These are phyloP conservation scores for Aspergillus neotritici DNA, from an alignment of 2,329 filamentous ascomycete species.

Conservation along the genomic window DNA sequence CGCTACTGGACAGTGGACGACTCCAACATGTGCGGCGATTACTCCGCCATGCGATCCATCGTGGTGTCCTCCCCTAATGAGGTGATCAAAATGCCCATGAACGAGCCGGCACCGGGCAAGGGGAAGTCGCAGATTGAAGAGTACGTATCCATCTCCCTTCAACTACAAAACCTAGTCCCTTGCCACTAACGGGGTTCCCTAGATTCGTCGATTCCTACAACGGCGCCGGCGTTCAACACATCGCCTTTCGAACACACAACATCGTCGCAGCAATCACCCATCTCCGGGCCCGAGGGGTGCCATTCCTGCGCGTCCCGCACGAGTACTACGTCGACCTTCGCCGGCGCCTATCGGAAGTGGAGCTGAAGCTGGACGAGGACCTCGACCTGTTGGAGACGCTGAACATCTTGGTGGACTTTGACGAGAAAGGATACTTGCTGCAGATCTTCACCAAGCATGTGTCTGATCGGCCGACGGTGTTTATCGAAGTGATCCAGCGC, in stretches of 20 bases:
- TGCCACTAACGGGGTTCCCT: not conserved
- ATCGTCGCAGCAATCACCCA: slow-evolving; percentile 68
- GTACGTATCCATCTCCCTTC: slow-evolving; percentile 37
- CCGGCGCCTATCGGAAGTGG: slow-evolving; percentile 56
- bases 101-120: slow-evolving; percentile 80
- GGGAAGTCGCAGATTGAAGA: slow-evolving; percentile 89
- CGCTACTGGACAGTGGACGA: slow-evolving; percentile 95
- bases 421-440: slow-evolving; percentile 75
- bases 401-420: slow-evolving; percentile 86
- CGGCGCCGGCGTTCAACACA: slow-evolving; percentile 82
- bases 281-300: slow-evolving; percentile 70
- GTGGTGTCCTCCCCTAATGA: slow-evolving; percentile 81
- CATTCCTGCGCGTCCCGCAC: slow-evolving; percentile 78
- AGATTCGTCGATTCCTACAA: slow-evolving; percentile 69
- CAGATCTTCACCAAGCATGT: slow-evolving; percentile 73
- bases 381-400: slow-evolving; percentile 66
- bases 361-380: slow-evolving; percentile 61
- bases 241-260: slow-evolving; percentile 72
- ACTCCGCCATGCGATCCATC: slow-evolving; percentile 74
- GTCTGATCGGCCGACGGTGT: slow-evolving; percentile 89
- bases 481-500: slow-evolving; percentile 87
- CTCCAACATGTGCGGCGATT: slow-evolving; percentile 81
- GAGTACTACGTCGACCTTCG: slow-evolving; percentile 75
- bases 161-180: too few species aligned
- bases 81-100: slow-evolving; percentile 92